phyloP scores from a whole-genome alignment of 164 flowering plant genomes.

The Platanus orientalis region DNA sequence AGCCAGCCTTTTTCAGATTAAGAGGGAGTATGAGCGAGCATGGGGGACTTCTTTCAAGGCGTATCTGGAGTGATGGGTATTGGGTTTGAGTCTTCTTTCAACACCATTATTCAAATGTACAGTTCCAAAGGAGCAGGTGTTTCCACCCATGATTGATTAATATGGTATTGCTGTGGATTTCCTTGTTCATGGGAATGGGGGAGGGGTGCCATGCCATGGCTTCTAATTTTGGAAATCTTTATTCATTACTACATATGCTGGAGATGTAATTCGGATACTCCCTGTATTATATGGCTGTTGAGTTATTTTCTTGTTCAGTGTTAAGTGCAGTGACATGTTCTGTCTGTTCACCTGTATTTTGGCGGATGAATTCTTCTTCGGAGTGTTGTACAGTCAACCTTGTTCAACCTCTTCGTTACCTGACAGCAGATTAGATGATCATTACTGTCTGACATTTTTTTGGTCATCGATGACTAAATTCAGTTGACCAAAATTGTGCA shows the following conservation, averaged over 20 bases:
- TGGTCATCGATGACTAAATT: too few relatives aligned
- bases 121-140: constrained; percentile 17
- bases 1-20: constrained; percentile 40
- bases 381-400: too few relatives aligned
- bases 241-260: constrained; percentile 34
- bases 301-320: too few relatives aligned
- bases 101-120: constrained; percentile 31
- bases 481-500: too few relatives aligned
- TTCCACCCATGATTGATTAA: not conserved
- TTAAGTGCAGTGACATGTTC: too few relatives aligned
- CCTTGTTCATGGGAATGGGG: not conserved
- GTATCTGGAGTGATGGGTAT: constrained; percentile 25
- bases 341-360: too few relatives aligned
- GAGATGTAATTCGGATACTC: constrained; percentile 26
- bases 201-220: too few relatives aligned
- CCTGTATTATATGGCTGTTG: constrained; percentile 21
- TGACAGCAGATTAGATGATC: too few relatives aligned
- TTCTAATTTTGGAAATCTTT: constrained; percentile 24
- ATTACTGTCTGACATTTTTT: too few relatives aligned
- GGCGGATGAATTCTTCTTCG: too few relatives aligned
- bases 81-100: constrained; percentile 30
- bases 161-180: not conserved
- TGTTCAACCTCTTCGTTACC: too few relatives aligned
- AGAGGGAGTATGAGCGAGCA: constrained; percentile 68
- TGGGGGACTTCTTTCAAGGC: constrained; percentile 37